Evolutionary conservation across 805 yeast genomes (phyloP).

Genomic region (Cyberlindnera subsufficiens): DNA sequence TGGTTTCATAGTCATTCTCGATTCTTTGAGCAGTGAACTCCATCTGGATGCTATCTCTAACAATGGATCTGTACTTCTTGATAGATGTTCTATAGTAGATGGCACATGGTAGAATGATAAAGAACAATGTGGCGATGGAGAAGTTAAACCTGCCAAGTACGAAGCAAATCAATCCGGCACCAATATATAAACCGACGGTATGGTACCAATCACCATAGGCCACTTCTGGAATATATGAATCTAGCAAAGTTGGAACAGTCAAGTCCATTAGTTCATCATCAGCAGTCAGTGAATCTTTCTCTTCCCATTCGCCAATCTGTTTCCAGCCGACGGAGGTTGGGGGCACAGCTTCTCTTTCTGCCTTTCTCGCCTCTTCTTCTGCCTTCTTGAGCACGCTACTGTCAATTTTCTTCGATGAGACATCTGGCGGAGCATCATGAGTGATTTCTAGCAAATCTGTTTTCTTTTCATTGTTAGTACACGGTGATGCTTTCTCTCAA

Average conservation of each 20-base stretch:
- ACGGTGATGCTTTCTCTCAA: background rate
- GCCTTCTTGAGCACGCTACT: slow-evolving; percentile 18
- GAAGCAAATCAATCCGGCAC: slow-evolving; percentile 72
- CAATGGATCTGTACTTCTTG: slow-evolving; percentile 65
- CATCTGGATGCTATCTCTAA: slow-evolving; percentile 79
- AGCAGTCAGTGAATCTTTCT: slow-evolving; percentile 51
- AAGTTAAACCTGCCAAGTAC: slow-evolving; percentile 70
- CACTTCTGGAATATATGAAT: slow-evolving; percentile 65
- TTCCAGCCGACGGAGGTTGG: slow-evolving; percentile 89
- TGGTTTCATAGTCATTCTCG: slow-evolving; percentile 85
- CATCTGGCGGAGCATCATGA: slow-evolving; percentile 1
- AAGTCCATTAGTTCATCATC: slow-evolving; percentile 74
- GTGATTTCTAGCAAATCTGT: slow-evolving; percentile 15
- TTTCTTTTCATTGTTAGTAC: slow-evolving; percentile 18
- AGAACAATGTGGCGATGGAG: slow-evolving; percentile 74
- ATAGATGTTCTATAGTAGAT: slow-evolving; percentile 78
- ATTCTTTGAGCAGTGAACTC: slow-evolving; percentile 76
- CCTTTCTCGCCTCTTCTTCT: slow-evolving; percentile 20
- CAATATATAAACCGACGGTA: slow-evolving; percentile 63
- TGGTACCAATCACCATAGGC: slow-evolving; percentile 97
- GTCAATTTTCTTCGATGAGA: slow-evolving; percentile 11
- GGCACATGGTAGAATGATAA: slow-evolving; percentile 56
- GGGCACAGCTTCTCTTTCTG: slow-evolving; percentile 43
- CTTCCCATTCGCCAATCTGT: slow-evolving; percentile 85
- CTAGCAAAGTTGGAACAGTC: slow-evolving; percentile 67